These are phyloP conservation scores for Vicia faba DNA, from an alignment of 306 rosid genomes.

Conservation along the genomic window DNA sequence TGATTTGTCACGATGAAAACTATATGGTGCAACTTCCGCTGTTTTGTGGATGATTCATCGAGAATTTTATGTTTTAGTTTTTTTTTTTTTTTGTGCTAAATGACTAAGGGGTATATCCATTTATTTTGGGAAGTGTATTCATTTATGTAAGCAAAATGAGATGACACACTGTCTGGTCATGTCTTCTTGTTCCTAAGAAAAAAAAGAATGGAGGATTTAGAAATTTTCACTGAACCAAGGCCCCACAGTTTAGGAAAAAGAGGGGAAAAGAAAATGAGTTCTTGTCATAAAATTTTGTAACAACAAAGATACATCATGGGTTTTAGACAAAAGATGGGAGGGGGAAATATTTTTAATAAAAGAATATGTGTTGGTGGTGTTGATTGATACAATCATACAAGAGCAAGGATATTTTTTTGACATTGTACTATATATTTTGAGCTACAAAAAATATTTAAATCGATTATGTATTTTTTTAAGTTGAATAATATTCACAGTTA, in stretches of 20 bases:
- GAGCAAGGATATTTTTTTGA: constrained; percentile 26
- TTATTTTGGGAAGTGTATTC: constrained; percentile 27
- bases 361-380: constrained; percentile 25
- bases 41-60: background rate
- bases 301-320: constrained; percentile 29
- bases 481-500: too few species aligned
- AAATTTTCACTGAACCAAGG: constrained; percentile 20
- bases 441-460: too few species aligned
- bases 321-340: constrained; percentile 28
- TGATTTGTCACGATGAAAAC: too few species aligned
- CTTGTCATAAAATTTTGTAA: constrained; percentile 29
- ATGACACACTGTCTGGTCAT: constrained; percentile 20
- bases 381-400: constrained; percentile 3
- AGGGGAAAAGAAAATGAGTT: constrained; percentile 16
- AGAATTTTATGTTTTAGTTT: background rate
- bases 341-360: constrained; percentile 11
- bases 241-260: constrained; percentile 33
- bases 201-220: constrained; percentile 21
- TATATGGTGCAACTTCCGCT: too few species aligned
- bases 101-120: constrained; percentile 20
- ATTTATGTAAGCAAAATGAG: constrained; percentile 34
- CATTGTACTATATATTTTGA: background rate
- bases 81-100: background rate
- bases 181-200: constrained; percentile 28
- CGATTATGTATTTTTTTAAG: too few species aligned